Conservation (phyloP, 2,329 filamentous ascomycete genomes). For the Scedosporium boydii region DNA sequence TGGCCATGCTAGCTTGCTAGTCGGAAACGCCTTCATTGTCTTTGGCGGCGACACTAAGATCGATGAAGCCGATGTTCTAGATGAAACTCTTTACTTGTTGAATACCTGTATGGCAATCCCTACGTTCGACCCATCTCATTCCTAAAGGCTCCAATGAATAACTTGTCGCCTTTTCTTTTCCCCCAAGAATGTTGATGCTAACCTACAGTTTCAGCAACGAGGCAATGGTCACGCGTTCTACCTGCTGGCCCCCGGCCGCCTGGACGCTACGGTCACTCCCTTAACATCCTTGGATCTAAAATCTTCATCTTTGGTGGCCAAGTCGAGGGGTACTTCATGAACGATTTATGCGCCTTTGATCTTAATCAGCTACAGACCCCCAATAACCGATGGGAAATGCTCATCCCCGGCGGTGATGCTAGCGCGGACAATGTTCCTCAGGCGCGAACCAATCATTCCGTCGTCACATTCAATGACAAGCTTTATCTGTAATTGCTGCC, state of each 20-base stretch:
- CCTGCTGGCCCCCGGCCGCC: slow-evolving; percentile 78
- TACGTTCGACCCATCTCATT: not conserved
- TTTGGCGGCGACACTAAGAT: slow-evolving; percentile 98
- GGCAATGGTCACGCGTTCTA: slow-evolving; percentile 93
- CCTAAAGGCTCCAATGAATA: not conserved
- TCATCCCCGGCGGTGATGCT: slow-evolving; percentile 53
- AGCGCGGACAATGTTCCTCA: slow-evolving; percentile 53
- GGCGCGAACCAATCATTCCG: slow-evolving; percentile 86
- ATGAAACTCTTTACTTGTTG: slow-evolving; percentile 90
- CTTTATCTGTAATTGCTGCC: slow-evolving; percentile 67
- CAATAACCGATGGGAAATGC: slow-evolving; percentile 86
- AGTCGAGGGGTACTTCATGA: slow-evolving; percentile 96
- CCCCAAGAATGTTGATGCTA: slow-evolving; percentile 1
- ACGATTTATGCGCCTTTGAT: slow-evolving; percentile 91
- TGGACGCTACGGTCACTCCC: slow-evolving; percentile 88
- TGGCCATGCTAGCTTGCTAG: slow-evolving; percentile 84
- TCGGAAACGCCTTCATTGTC: slow-evolving; percentile 97
- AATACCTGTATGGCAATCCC: slow-evolving; percentile 74
- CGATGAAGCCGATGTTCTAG: slow-evolving; percentile 80
- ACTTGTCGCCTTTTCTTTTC: not conserved
- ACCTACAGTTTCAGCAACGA: slow-evolving; percentile 56
- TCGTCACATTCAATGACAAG: slow-evolving; percentile 86
- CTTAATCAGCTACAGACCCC: slow-evolving; percentile 88
- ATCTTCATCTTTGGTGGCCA: slow-evolving; percentile 97
- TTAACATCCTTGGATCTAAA: slow-evolving; percentile 94